These are phyloP conservation scores for Cynanchum wilfordii DNA, from an alignment of 257 asterid species.

Conservation along the genomic window DNA sequence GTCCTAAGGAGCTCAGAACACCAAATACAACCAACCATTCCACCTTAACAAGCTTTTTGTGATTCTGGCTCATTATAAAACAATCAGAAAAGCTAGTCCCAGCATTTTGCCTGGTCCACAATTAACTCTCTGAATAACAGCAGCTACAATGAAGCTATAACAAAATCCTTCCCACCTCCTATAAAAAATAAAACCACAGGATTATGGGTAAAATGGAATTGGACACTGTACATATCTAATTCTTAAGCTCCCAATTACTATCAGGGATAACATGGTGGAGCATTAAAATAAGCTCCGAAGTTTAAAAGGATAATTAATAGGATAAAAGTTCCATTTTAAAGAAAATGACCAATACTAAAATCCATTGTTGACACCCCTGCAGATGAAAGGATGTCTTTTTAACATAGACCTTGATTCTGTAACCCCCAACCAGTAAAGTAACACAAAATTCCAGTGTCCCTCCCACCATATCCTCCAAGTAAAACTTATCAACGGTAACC, in stretches of 20 bases:
- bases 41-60: neutral
- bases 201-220: constrained; percentile 5
- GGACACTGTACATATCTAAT: constrained; percentile 20
- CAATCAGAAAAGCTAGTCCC: neutral
- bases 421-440: neutral
- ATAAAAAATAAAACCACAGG: constrained; percentile 6
- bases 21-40: neutral
- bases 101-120: neutral
- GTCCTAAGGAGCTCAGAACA: neutral
- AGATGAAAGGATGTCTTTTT: neutral
- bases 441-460: neutral
- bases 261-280: constrained; percentile 10
- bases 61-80: neutral
- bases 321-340: neutral
- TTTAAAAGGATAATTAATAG: neutral
- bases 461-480: neutral
- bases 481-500: neutral
- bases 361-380: neutral
- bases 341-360: neutral
- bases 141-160: neutral
- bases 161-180: constrained; percentile 13
- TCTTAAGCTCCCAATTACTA: constrained; percentile 4
- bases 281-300: constrained; percentile 14
- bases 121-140: neutral
- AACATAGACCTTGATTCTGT: neutral